Evolutionary conservation across 257 asterid genomes (phyloP).

Genomic region (Haberlea rhodopensis): DNA sequence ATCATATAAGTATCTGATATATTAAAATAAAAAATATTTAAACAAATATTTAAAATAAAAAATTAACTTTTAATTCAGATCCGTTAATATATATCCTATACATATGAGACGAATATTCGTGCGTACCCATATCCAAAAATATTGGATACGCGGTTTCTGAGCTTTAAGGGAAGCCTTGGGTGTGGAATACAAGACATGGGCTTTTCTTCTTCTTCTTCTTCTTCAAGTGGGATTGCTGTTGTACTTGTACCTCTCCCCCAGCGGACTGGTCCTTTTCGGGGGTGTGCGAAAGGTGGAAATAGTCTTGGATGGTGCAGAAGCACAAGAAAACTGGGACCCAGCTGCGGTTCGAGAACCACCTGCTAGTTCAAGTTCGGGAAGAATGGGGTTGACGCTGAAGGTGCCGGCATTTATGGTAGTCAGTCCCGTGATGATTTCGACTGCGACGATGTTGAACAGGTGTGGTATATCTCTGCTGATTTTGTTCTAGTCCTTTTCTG

Average conservation of each 20-base stretch:
- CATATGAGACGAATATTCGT: too few relatives aligned
- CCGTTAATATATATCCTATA: too few relatives aligned
- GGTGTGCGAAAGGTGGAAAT: conserved; percentile 16
- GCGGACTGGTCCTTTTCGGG: conserved; percentile 34
- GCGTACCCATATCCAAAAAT: too few relatives aligned
- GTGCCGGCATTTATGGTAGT: conserved; percentile 93
- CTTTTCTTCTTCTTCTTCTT: too few relatives aligned
- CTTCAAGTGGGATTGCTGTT: conserved; percentile 9
- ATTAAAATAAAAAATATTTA: too few relatives aligned
- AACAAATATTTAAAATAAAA: too few relatives aligned
- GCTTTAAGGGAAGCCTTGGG: too few relatives aligned
- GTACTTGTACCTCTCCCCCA: conserved; percentile 20
- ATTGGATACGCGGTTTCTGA: too few relatives aligned
- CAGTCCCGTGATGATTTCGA: conserved; percentile 88
- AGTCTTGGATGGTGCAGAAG: conserved; percentile 50
- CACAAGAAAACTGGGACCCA: conserved; percentile 44
- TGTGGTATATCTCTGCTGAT: conserved; percentile 15
- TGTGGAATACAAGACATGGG: too few relatives aligned
- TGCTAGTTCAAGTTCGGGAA: conserved; percentile 94
- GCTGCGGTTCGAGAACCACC: conserved; percentile 49
- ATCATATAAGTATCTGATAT: too few relatives aligned
- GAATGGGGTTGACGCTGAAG: conserved; percentile 88
- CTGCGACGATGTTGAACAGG: conserved; percentile 97
- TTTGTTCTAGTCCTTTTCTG: not conserved
- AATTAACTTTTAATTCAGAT: too few relatives aligned